Evolutionary conservation across 495 filamentous ascomycete species (phyloP), one percentile per base, ranked within the genome.

Genomic region (Pyrenopolyporus hunteri): DNA sequence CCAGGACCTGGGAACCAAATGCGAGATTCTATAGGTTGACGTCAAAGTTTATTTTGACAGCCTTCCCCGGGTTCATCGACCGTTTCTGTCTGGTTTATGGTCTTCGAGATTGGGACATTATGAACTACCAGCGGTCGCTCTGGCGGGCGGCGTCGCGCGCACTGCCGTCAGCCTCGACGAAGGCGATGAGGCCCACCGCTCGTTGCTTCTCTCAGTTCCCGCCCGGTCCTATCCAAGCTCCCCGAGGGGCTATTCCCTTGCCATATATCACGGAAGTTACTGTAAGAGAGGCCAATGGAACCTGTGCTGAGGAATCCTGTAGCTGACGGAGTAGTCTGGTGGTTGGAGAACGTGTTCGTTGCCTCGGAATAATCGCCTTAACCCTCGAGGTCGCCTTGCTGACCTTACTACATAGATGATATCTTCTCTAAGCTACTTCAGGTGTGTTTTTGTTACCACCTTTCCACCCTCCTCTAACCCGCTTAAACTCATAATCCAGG

Each of bases 291-390:
- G 36, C 29, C 28, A 40, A 39, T 40, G 50, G 33, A 42, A 40
- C 19, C 23, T 51, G 6, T 2, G 22, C 40, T 13, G 28, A 33
- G n/a, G 31, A 29, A 29, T 42, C 31, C 20, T 40, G 29, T 49
- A 63, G 63, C 82, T 85, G 40, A 85, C 73, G 63, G 37, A 61
- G 55, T 67, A 95, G 92, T 85, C 88, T 72, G 91, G 91, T 64
- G 92, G 92, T 64, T 96, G 90, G 89, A 88, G 90, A 67, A 95
- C 91, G 68, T 91, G 90, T 93, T 84, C 59, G 85, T 79, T 36
- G 52, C 40, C 33, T 63, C 50, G 6, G 57, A 52, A 33, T 69
- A 36, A 68, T 58, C 44, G 51, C 47, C 70, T 49, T 67, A 46
- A 59, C 5, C 52, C 9, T 39, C 31, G 35, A 39, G 16, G 37